Conservation (phyloP, 163 green algal genomes). For the Chlamydomonas reinhardtii region DNA sequence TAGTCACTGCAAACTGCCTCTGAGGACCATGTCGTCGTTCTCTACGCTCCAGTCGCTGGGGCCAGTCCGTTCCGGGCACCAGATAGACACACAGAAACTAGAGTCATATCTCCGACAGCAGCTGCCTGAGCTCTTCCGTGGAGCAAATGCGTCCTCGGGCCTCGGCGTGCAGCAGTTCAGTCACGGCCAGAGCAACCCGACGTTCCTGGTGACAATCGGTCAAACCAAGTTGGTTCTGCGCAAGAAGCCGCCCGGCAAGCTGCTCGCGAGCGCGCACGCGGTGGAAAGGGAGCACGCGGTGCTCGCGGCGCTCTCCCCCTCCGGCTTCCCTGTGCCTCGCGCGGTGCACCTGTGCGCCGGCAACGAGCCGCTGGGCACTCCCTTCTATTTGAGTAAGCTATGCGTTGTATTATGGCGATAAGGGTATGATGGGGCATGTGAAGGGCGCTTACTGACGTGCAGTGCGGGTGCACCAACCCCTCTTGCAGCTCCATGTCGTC, state of each 20-base stretch:
- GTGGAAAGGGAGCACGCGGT: conserved; percentile 88
- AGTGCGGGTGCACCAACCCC: too few species aligned
- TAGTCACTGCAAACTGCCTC: too few species aligned
- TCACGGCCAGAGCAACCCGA: conserved; percentile 90
- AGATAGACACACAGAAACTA: background rate
- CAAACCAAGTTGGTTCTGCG: conserved; percentile 85
- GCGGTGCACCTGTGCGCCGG: conserved; percentile 86
- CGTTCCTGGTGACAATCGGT: conserved; percentile 56
- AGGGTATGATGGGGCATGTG: too few species aligned
- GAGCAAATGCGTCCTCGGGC: background rate
- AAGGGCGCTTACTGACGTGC: too few species aligned
- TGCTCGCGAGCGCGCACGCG: conserved; percentile 95
- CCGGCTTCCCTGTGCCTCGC: conserved; percentile 76
- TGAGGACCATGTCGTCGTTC: background rate
- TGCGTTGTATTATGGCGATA: too few species aligned
- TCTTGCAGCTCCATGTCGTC: too few species aligned
- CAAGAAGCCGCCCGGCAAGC: conserved; percentile 95
- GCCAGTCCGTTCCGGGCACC: background rate
- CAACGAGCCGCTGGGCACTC: conserved; percentile 83
- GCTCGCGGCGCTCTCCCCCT: conserved; percentile 59
- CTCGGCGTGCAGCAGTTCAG: conserved; percentile 82
- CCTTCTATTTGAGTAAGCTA: conserved; percentile 91
- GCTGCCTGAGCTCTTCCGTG: conserved; percentile 22
- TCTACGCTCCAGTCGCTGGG: conserved; percentile 12
- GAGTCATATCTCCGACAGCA: conserved; percentile 52